Evolutionary conservation across 2,329 filamentous ascomycete species (phyloP).

Genomic region (Botrytis hyacinthi): DNA sequence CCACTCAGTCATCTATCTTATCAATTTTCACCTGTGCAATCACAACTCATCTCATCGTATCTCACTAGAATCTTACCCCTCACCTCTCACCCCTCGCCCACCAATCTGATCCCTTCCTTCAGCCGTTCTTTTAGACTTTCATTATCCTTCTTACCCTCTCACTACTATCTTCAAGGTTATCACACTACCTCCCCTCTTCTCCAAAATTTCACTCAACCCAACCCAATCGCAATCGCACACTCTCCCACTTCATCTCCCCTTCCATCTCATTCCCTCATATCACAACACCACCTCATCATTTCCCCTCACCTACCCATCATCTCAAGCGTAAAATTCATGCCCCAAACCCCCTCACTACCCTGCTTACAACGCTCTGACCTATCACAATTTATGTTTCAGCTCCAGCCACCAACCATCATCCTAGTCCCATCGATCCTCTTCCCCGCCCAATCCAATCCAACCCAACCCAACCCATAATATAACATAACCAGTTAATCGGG

Average conservation of each 20-base stretch:
- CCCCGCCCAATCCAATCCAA: neutral
- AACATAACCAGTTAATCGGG: neutral
- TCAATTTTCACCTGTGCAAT: neutral
- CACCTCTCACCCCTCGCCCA: neutral
- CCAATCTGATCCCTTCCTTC: neutral
- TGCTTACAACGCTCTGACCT: neutral
- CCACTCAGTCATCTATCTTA: neutral
- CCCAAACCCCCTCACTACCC: neutral
- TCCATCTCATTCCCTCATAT: neutral
- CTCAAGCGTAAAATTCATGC: neutral
- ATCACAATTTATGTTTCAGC: conserved; percentile 7
- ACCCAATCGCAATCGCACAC: too few relatives aligned
- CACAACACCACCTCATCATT: neutral
- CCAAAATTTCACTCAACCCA: neutral
- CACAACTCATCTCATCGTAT: neutral
- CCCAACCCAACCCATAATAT: neutral
- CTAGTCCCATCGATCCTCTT: neutral
- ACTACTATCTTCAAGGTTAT: neutral
- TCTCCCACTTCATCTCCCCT: neutral
- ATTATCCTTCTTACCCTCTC: neutral
- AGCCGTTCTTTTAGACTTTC: neutral
- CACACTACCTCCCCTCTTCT: neutral
- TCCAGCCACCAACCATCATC: neutral
- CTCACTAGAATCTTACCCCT: neutral
- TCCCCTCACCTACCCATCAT: neutral